Evolutionary conservation across 1,284 basidiomycete genomes (phyloP), one percentile per base, ranked within the genome.

Genomic region (Athelia psychrophila): DNA sequence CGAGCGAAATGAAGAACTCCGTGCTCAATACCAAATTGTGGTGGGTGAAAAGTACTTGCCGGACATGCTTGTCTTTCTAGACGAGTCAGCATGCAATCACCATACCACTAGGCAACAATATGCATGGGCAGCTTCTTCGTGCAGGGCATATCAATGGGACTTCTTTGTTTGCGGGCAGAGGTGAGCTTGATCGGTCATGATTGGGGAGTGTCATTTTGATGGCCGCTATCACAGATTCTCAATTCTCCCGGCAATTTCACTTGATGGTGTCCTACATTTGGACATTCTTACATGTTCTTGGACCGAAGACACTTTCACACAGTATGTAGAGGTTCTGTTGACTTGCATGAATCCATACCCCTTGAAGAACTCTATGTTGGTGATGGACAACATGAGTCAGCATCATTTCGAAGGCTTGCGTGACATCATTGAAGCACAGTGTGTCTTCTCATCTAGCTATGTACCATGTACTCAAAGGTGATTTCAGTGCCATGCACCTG

Each of bases 271-370:
- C 1, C 50, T 72, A 0, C 49, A 60, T 47, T 58, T 66, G 5
- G 54, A 71, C 15, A 64, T 74, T 24, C 35, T 64, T 32, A 50
- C 52, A 5, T 49, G 56, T 4, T 63, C 70, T 9, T 67, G 53
- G 25, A 62, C 49, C 24, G 52, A 36, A 0, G 56, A 42, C 1
- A 35, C 48, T 1, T 72, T 72, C 50, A 12, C 32, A 9, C 23
- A 54, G 0, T 75, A 68, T 46, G 59, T 75, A 16, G 51, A 63
- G 0, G 44, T 35, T 0, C 48, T 73, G 0, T 57, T 75, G 0
- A 54, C 63, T 6, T 27, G 57, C 0, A 76, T 74, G 72, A 56
- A 70, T 6, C 69, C 68, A 5, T 74, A 56, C 50, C 72, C 70
- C 2, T 44, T 22, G 3, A 51, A 52, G 5, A 68, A 72, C 35